phyloP scores from a whole-genome alignment of 1,139 yeast species.

The Protomyces lactucae-debilis region DNA sequence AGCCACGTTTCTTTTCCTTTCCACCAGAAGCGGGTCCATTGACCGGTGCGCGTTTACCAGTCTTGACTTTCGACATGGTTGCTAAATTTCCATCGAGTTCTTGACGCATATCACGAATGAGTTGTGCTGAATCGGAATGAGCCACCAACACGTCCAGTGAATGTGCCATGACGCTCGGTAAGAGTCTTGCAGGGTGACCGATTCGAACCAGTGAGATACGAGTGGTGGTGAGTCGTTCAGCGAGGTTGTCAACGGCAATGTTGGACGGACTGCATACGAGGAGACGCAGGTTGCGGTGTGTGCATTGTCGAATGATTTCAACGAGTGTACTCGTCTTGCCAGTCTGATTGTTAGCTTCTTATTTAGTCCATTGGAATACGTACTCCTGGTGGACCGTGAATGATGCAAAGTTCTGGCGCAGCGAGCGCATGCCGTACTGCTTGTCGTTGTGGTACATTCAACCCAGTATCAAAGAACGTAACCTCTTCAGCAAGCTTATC shows the following conservation, averaged over 20 bases:
- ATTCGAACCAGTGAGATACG: conserved; percentile 60
- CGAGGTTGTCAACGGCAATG: conserved; percentile 79
- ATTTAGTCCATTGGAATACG: neutral
- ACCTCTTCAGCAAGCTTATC: conserved; percentile 30
- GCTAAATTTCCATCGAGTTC: conserved; percentile 64
- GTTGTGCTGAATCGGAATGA: conserved; percentile 55
- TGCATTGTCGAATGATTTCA: conserved; percentile 75
- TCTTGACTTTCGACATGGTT: conserved; percentile 60
- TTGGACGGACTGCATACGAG: conserved; percentile 94
- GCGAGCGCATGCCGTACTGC: conserved; percentile 52
- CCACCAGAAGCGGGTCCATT: conserved; percentile 3
- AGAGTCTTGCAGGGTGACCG: conserved; percentile 88
- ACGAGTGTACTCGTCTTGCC: conserved; percentile 81
- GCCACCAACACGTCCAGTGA: conserved; percentile 72
- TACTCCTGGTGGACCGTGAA: conserved; percentile 71
- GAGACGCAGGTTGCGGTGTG: conserved; percentile 58
- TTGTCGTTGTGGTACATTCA: conserved; percentile 70
- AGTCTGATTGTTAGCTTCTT: conserved; percentile 39
- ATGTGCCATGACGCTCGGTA: conserved; percentile 60
- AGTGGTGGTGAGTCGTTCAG: conserved; percentile 61
- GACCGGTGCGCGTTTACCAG: conserved; percentile 41
- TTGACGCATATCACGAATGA: conserved; percentile 60
- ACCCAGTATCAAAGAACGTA: conserved; percentile 47
- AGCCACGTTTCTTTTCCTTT: conserved; percentile 51
- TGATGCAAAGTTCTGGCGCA: conserved; percentile 50